Base-by-base conservation (phyloP, 208 protist genomes). In the Leishmania turanica region DNA sequence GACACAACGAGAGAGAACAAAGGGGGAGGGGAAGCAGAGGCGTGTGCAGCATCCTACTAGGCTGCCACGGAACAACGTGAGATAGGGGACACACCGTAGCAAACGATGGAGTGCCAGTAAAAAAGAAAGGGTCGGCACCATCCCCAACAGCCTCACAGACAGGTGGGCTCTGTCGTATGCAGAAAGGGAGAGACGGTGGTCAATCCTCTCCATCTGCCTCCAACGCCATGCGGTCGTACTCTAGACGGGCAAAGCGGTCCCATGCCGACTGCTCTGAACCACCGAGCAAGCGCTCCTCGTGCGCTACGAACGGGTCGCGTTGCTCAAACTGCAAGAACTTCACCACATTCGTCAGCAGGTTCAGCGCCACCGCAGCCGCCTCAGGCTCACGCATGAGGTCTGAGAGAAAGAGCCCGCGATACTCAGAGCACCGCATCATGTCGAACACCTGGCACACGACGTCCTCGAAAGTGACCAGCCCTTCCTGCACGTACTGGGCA, bases 251-350 rank as follows among this genome's bases (percentile, higher is more conserved):
- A 87, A 99, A 99, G 56, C 93, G 89, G 82, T 99, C 96, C 98
- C 98, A 99, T 60, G 94, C 84, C 1, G 89, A 95, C 77, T 93
- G 90, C 85, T 96, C 91, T n/a, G 91, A 31, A 27, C 90, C 90
- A 62, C 90, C 87, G 0, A 91, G 60, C 17, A 97, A 73, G 9
- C 92, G 90, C 75, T 98, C 91, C 54, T 91, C 84, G 60, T 97
- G 91, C 40, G 85, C 84, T 11, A 96, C 89, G 79, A 98, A 95
- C 1, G 97, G 97, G 69, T 99, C 98, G 47, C 90, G 88, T 72
- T 96, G 90, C 82, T 99, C 98, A 86, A 96, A 98, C 68, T 93
- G 90, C 49, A 99, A 79, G 73, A 99, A 99, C 74, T 97, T 98
- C 56, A 93, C 87, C 3, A 99, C 90, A 80, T 99, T 99, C 5